phyloP scores from a whole-genome alignment of 2,329 filamentous ascomycete species.

The Pyricularia sp. region DNA sequence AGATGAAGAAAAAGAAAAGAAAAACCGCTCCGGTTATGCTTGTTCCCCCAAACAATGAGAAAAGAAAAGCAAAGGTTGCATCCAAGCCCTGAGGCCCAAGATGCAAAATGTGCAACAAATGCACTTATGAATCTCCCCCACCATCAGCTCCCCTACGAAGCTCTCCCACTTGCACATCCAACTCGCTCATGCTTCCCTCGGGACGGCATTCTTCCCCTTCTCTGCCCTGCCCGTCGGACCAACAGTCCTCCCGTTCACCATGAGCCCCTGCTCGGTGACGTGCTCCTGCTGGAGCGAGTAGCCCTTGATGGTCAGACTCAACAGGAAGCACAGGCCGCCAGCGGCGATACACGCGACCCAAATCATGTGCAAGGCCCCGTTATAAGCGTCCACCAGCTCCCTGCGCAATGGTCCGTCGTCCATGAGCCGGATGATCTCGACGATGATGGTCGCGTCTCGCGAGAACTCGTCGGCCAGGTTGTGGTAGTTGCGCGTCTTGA shows the following conservation, averaged over 20 bases:
- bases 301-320: slow-evolving; percentile 19
- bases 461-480: slow-evolving; percentile 32
- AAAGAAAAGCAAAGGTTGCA: neutral
- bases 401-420: slow-evolving; percentile 17
- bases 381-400: slow-evolving; percentile 22
- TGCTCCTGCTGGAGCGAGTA: slow-evolving; percentile 23
- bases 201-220: neutral
- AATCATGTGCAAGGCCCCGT: slow-evolving; percentile 24
- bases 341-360: slow-evolving; percentile 30
- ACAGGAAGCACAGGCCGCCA: slow-evolving; percentile 14
- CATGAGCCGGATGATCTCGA: slow-evolving; percentile 48
- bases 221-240: neutral
- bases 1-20: neutral
- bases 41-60: neutral
- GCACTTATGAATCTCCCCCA: too few species aligned
- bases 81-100: neutral
- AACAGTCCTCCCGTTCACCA: slow-evolving; percentile 6
- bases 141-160: too few species aligned
- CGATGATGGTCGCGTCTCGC: slow-evolving; percentile 42
- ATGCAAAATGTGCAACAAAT: too few species aligned
- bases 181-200: neutral
- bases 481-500: slow-evolving; percentile 36
- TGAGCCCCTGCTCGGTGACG: slow-evolving; percentile 17
- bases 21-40: neutral
- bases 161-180: neutral